Base-by-base conservation (phyloP, 106 monocot species). In the Agapanthus africanus region DNA sequence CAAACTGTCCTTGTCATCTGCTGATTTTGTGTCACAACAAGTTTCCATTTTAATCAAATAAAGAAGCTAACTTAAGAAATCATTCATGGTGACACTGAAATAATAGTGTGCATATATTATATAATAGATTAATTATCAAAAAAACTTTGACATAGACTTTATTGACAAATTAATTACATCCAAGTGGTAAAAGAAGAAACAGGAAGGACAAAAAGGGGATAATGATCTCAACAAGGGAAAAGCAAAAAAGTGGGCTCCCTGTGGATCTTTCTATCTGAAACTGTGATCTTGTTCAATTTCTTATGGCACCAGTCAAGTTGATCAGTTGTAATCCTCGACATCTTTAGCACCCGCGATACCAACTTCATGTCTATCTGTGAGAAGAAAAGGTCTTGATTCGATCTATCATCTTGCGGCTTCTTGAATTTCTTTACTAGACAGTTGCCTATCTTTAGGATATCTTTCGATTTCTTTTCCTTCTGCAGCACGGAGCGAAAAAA, bases 381-480 rank as follows among this genome's bases (percentile, higher is more conserved):
- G 79, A 95, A 91, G 74, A 91, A 95, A 0, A 88, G 73, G 36
- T 88, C 84, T 64, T 79, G 82, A 37, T 77, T 84, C 46, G 80
- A 74, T 73, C 78, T 54, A 37, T 79, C 76, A 70, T 86, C 86
- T 52, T 73, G 77, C 0, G 77, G 75, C 80, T 79, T 95, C 65
- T 88, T 91, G 67, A 91, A 87, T 68, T 82, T 95, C 76, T 88
- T 91, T 32, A 89, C 82, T 9, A 91, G 18, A 59, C 95, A 95
- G 56, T 86, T 91, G 0, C 91, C 86, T 1, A 78, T 79, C 59
- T 78, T 74, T 56, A 95, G 42, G 14, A 86, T 56, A 34, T 91
- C 91, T 54, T 89, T 95, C 32, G 91, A 51, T 54, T 77, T 86
- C 81, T 84, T 95, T 40, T 89, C 82, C 61, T 95, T 95, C 95